Evolutionary conservation across 257 asterid genomes (phyloP).

Genomic region (Capsicum pubescens): DNA sequence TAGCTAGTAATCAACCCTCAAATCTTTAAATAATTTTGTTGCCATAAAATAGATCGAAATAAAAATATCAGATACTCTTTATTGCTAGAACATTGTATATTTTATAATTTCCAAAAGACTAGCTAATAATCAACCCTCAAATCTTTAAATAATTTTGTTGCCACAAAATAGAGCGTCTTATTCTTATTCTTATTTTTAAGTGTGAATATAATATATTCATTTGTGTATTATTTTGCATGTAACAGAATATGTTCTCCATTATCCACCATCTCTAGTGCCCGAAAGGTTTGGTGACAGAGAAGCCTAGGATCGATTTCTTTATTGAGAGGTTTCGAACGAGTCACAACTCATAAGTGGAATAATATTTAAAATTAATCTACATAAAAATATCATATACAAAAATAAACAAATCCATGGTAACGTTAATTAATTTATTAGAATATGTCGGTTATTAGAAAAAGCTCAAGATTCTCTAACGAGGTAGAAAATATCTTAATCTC

Average conservation of each 20-base stretch:
- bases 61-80: background rate
- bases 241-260: background rate
- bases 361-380: no score
- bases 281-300: background rate
- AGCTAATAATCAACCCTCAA: background rate
- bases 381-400: no score
- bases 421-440: no score
- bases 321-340: fast-evolving
- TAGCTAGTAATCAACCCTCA: background rate
- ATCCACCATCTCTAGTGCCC: background rate
- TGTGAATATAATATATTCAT: background rate
- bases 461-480: no score
- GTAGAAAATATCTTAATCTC: no score
- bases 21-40: no score
- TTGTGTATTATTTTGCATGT: background rate
- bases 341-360: background rate
- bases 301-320: background rate
- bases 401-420: background rate
- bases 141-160: no score
- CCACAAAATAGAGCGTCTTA: background rate
- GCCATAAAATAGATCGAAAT: background rate
- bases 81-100: background rate
- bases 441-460: no score
- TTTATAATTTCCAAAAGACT: background rate
- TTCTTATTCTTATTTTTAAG: no score